Evolutionary conservation across 1,284 basidiomycete genomes (phyloP).

Genomic region (Schizophyllum amplum): DNA sequence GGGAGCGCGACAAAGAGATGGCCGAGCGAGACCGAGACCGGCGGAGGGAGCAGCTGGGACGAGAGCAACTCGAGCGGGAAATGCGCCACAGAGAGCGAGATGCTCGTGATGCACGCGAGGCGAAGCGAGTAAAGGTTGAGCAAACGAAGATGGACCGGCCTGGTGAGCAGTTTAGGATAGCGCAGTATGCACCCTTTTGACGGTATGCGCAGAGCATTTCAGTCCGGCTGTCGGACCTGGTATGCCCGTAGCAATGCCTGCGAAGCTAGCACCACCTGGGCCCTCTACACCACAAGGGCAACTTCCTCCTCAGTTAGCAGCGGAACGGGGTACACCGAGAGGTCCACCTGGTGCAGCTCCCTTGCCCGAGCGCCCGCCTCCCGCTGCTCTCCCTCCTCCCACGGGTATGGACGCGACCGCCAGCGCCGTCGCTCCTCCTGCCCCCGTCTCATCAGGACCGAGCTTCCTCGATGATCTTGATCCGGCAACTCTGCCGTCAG

Average conservation of each 20-base stretch:
- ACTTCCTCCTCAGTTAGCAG: neutral
- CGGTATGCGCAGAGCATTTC: neutral
- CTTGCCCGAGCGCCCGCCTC: neutral
- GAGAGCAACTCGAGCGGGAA: neutral
- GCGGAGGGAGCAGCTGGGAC: neutral
- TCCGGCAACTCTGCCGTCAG: conserved; percentile 28
- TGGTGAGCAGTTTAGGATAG: neutral
- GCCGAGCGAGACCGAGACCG: neutral
- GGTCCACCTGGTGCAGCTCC: neutral
- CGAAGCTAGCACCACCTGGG: neutral
- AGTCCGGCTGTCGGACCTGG: neutral
- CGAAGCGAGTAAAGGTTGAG: neutral
- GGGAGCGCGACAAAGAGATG: neutral
- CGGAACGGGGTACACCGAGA: neutral
- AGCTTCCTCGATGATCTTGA: conserved; percentile 22
- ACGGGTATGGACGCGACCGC: neutral
- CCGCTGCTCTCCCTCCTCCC: neutral
- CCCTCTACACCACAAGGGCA: neutral
- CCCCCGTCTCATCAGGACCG: neutral
- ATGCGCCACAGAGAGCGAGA: neutral
- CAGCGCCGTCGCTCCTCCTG: neutral
- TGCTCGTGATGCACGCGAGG: neutral
- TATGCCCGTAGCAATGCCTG: neutral
- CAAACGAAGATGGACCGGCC: neutral
- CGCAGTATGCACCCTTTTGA: neutral